Evolutionary conservation across 306 rosid species (phyloP), one percentile per base, ranked within the genome.

Genomic region (Senna siamea): DNA sequence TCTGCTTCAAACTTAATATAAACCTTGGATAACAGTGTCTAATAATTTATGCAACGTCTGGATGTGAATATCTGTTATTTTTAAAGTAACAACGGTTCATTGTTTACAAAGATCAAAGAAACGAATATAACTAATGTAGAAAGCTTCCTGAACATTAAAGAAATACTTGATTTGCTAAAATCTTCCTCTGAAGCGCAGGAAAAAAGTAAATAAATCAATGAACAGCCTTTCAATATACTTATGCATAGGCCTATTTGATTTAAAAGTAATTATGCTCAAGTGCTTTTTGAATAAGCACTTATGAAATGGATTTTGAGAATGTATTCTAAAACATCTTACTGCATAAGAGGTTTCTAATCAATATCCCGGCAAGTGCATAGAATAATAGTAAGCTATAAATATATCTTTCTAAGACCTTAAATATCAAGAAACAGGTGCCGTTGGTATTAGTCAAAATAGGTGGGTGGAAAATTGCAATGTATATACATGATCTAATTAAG

Each of bases 101-200:
- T 56, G 48, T 78, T 74, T 74, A 13, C 55, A 59, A 74, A 46
- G 35, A 20, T 28, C 73, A 52, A 13, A 66, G 4, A 9, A 58
- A 72, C 4, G 9, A 28, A 37, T 11, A 57, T 34, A 26, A 70
- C 76, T 72, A 18, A 58, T 59, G 30, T 22, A 62, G 3, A 47
- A 67, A 17, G 58, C 46, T 77, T 61, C 68, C 8, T 19, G 48
- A 38, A 20, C 35, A 23, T 7, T 38, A 43, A 19, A 30, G 41
- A 59, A 57, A 65, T 59, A 38, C 19, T 55, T 14, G 28, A 75
- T 70, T 34, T 65, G 47, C 63, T 15, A 34, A 73, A 76, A 70
- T 62, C 19, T 26, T 47, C 63, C 9, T n/a, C 40, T 19, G 19
- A 78, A 41, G 66, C 19, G 44, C 38, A 59, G n/a, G 50, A 38